Conservation (phyloP, 2,329 filamentous ascomycete genomes). For the Akanthomyces muscarius region DNA sequence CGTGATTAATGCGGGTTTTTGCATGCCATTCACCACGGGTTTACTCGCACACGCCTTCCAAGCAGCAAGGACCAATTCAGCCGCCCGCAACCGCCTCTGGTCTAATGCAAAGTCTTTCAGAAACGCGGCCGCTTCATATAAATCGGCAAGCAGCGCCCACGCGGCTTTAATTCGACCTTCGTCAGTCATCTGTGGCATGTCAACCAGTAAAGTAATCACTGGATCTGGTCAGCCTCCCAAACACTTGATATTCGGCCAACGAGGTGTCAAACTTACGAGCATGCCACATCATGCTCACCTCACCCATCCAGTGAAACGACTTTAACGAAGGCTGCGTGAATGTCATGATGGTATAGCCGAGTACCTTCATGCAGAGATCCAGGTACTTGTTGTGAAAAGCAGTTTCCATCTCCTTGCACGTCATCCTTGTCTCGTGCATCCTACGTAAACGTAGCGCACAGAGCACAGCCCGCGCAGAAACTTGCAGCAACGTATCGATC, state of each 20-base stretch:
- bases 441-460: slow-evolving; percentile 4
- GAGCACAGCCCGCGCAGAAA: slow-evolving; percentile 8
- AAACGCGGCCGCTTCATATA: not conserved
- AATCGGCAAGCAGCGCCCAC: not conserved
- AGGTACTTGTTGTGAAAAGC: not conserved
- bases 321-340: not conserved
- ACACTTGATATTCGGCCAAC: too few relatives aligned
- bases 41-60: not conserved
- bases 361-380: not conserved
- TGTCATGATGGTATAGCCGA: not conserved
- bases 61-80: not conserved
- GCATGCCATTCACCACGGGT: not conserved
- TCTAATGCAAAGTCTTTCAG: not conserved
- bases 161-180: not conserved
- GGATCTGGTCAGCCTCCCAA: not conserved
- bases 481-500: not conserved
- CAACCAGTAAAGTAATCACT: not conserved
- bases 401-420: not conserved
- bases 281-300: not conserved
- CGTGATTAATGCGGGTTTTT: not conserved
- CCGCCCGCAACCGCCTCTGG: not conserved
- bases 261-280: not conserved
- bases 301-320: not conserved
- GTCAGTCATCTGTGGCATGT: not conserved
- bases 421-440: not conserved